Evolutionary conservation across 257 asterid species (phyloP), one percentile per base, ranked within the genome.

Genomic region (Solanum raphanifolium): DNA sequence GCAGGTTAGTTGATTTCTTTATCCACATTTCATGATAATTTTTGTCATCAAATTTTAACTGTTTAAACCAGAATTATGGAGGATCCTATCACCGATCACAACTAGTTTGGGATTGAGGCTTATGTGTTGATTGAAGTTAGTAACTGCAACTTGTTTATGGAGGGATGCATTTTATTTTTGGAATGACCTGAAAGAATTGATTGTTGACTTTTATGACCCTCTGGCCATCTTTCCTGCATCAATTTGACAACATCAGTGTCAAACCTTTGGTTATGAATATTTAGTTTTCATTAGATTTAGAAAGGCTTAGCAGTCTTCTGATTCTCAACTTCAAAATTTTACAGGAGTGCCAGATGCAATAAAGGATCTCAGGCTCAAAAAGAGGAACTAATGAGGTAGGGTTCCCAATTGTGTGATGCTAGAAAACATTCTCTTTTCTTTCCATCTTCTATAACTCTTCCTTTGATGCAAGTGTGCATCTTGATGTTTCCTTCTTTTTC

Each of bases 321-420:
- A 85, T 71, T 87, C 87, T 86, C 87, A 73, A 8, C 75, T 68
- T 89, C 39, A 72, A 86, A 86, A 27, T 58, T 31, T 82, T 84
- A 52, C 52, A 94, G 98, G 94, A 89, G 65, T 81, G 85, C 86
- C 39, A 41, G 90, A 62, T 84, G 94, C 83, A 84, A 88, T 88
- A 89, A 78, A 90, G 96, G 87, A 88, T 86, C 92, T 69, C 91
- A 32, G 58, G 89, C 91, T 43, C 91, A 36, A 60, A 89, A 75
- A 86, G 94, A 95, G 91, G 98, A 95, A 92, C 88, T 95, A 74
- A 90, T 90, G 96, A 95, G 97, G 97, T 94, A 86, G 32, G 52
- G 21, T 23, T 36, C 21, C 55, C 4, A 75, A 36, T 75, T 75
- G 3, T 75, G 32, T 75, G 52, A 74, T 75, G 83, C 83, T 75